Evolutionary conservation across 192 early-diverging fungal genomes (phyloP), one percentile per base, ranked within the genome.

Genomic region (Coemansia nantahalensis): DNA sequence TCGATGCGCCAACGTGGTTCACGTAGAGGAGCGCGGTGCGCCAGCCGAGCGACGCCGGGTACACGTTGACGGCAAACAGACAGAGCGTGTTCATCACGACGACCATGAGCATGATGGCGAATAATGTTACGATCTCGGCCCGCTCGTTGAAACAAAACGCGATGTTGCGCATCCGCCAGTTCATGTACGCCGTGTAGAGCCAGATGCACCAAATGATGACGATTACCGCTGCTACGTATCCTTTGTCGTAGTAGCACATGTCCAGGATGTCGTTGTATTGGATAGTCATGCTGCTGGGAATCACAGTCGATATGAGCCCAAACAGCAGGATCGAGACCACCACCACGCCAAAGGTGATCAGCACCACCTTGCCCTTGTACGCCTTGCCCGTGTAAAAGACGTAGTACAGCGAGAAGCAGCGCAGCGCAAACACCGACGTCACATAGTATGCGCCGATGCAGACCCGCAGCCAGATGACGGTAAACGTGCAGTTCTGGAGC

Each of bases 81-180:
- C 56, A 58, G 0, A 64, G 39, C 12, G 64, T 67, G 30, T 67
- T 75, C n/a, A 75, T 36, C 12, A 40, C 18, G 43, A 52, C 59
- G 3, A 75, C 24, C 6, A 51, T 17, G 8, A 67, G 39, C 14
- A 67, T 13, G 1, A 75, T 26, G 2, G 51, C n/a, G 51, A 67
- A 67, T 0, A 46, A 23, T 9, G 55, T 33, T 3, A 44, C 14
- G 10, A 67, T 50, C 14, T 75, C 71, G 0, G 48, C 22, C 0
- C 47, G 40, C 31, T 75, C 71, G 48, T 67, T 75, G 21, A 75
- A 75, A 30, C 55, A 63, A 44, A 75, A 75, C 3, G 64, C 52
- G 0, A 75, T 43, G 14, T 63, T 59, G 42, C 71, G 71, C 51
- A 75, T 48, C 5, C 38, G 13, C 71, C 71, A 75, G 16, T 18